Evolutionary conservation across 805 yeast genomes (phyloP), one percentile per base, ranked within the genome.

Genomic region (Lipomyces orientalis): DNA sequence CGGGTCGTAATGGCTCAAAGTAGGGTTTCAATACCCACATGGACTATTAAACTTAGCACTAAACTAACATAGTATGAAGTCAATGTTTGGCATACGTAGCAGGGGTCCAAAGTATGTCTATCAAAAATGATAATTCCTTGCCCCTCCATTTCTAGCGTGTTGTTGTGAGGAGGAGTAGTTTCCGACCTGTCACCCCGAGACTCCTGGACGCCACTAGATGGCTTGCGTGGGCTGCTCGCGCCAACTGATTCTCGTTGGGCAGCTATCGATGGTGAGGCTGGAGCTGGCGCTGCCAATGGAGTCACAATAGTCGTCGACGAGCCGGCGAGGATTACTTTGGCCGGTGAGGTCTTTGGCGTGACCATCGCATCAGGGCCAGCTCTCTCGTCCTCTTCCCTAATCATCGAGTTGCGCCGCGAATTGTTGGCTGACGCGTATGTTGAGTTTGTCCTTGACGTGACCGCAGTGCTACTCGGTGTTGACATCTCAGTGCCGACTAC

Each of bases 21-120:
- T 88, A 89, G 2, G 96, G 97, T 73, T 90, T 89, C 5, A 95
- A 83, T 3, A 94, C 87, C 98, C 98, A 94, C 90, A 95, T 90
- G 0, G 97, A 88, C 73, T 74, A 65, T 8, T 52, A 8, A 29
- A 35, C 62, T 70, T 60, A 64, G 67, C 35, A 58, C 16, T 31
- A 14, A 43, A 8, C 12, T 8, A 7, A 57, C 14, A 10, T 12
- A 58, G 14, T 31, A 22, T 37, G 29, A 10, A 57, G 37, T 31
- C 2, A 19, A 34, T 19, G 5, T 10, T 10, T 19, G n/a, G 67
- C 76, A 34, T 66, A 74, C 75, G 77, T 92, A 96, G 0, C 89
- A 82, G 0, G 94, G 93, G 49, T 84, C 76, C 16, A 84, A 81
- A 0, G 87, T 82, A 49, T 80, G 79, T 1, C 82, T 77, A 75